phyloP scores from a whole-genome alignment of 306 rosid genomes.

The Corylus avellana region DNA sequence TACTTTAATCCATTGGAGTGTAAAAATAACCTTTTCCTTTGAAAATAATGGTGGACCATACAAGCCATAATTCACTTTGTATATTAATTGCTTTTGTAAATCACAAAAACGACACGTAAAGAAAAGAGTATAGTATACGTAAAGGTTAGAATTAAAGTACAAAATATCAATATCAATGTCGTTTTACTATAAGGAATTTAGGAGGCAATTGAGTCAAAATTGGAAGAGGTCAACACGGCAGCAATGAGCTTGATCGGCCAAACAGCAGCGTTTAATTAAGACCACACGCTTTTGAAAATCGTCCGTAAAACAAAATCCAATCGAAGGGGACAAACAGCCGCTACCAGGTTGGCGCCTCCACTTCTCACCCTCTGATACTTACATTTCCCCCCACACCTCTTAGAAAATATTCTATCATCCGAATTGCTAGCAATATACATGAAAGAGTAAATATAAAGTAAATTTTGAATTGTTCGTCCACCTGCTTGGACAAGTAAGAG shows the following conservation, averaged over 20 bases:
- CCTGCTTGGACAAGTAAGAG: too few species aligned
- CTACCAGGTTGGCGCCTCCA: conserved; percentile 38
- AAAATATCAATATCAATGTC: not conserved
- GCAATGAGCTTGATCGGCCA: not conserved
- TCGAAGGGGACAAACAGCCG: conserved; percentile 54
- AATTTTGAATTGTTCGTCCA: too few species aligned
- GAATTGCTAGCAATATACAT: too few species aligned
- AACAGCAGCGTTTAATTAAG: conserved; percentile 9
- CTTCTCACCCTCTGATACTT: conserved; percentile 14
- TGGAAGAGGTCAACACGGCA: conserved; percentile 36
- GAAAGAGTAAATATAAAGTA: too few species aligned
- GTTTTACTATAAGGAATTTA: not conserved
- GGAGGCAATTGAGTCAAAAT: conserved; percentile 26
- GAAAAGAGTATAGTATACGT: not conserved
- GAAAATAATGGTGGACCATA: not conserved
- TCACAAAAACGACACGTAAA: conserved; percentile 4
- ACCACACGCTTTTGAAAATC: conserved; percentile 32
- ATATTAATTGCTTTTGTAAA: not conserved
- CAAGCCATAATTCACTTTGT: not conserved
- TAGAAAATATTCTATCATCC: too few species aligned
- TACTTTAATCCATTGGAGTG: not conserved
- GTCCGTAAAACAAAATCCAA: conserved; percentile 33
- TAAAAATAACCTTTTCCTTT: not conserved
- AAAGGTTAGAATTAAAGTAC: not conserved
- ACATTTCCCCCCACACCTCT: not conserved